Conservation (phyloP, 2,329 filamentous ascomycete species). For the Plectosphaerella cucumerina region DNA sequence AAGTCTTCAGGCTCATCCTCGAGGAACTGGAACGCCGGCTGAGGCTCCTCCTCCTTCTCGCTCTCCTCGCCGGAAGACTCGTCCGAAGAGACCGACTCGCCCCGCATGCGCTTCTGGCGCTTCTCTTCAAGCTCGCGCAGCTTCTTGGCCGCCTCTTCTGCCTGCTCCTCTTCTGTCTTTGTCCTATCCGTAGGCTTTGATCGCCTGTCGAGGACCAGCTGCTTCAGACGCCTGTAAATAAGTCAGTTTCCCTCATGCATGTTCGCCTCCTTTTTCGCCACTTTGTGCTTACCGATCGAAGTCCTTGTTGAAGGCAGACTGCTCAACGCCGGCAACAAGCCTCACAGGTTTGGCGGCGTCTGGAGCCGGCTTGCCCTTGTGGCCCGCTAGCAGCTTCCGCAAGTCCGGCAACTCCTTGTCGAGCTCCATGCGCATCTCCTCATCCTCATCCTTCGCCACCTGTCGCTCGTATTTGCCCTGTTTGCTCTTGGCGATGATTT, state of each 20-base stretch:
- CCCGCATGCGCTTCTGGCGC: constrained; percentile 80
- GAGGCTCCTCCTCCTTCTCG: constrained; percentile 29
- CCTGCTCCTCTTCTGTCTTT: constrained; percentile 85
- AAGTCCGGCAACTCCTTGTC: constrained; percentile 80
- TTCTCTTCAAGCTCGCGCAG: constrained; percentile 80
- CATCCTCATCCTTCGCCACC: constrained; percentile 86
- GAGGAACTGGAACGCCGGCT: constrained; percentile 24
- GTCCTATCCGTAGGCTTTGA: constrained; percentile 83
- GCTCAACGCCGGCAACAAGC: constrained; percentile 51
- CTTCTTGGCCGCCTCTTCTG: constrained; percentile 70
- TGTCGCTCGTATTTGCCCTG: constrained; percentile 84
- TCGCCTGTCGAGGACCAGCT: constrained; percentile 78
- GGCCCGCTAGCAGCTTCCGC: constrained; percentile 62
- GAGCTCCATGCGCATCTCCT: constrained; percentile 77
- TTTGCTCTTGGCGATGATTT: constrained; percentile 96
- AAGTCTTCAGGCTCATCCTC: constrained; percentile 53
- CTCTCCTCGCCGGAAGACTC: constrained; percentile 51
- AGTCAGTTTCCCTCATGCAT: background rate
- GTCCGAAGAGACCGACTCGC: constrained; percentile 66
- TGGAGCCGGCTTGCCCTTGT: constrained; percentile 28
- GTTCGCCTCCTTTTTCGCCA: background rate
- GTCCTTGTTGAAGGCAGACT: constrained; percentile 71
- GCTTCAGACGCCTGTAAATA: constrained; percentile 54
- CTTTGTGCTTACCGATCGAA: constrained; percentile 61
- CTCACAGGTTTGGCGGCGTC: constrained; percentile 16